Percentiles rank a stretch among this genome's conserved stretches.
Evolutionary conservation across 2,329 filamentous ascomycete species (phyloP).

Genomic region (Scedosporium aurantiacum): DNA sequence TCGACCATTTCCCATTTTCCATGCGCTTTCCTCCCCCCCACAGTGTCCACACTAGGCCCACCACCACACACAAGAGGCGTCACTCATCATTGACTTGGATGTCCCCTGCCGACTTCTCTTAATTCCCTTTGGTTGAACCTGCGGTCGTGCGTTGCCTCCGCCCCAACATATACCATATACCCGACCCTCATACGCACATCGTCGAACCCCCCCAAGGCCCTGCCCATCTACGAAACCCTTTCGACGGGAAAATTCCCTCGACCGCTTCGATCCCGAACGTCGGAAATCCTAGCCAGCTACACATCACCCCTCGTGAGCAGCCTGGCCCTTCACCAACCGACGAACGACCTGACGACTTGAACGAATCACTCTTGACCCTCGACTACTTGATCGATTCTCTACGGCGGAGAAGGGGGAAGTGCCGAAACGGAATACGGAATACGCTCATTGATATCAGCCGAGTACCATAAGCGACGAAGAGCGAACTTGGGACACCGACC

Average conservation of each 20-base stretch:
- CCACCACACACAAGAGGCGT: not conserved
- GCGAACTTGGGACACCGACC: not conserved
- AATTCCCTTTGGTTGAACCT: constrained; percentile 4
- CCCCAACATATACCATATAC: constrained; percentile 6
- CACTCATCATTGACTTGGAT: not conserved
- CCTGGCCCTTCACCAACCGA: not conserved
- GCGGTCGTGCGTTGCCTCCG: constrained; percentile 6
- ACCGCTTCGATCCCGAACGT: not conserved
- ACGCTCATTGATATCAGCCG: constrained; percentile 6
- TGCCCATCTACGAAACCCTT: not conserved
- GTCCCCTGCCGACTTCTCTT: constrained; percentile 6
- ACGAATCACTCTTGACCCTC: not conserved
- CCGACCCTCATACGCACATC: constrained; percentile 7
- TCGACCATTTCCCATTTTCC: constrained; percentile 1
- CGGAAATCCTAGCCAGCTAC: not conserved
- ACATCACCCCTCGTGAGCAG: not conserved
- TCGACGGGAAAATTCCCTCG: not conserved
- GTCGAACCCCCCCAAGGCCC: not conserved
- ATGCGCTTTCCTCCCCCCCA: constrained; percentile 5
- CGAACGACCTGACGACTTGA: not conserved
- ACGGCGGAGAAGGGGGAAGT: constrained; percentile 5
- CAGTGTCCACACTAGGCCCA: constrained; percentile 3
- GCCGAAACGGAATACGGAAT: constrained; percentile 4
- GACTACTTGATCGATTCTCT: not conserved
- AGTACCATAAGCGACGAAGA: constrained; percentile 5